Conservation (phyloP, 257 asterid species). For the Thymus mandschuricus region DNA sequence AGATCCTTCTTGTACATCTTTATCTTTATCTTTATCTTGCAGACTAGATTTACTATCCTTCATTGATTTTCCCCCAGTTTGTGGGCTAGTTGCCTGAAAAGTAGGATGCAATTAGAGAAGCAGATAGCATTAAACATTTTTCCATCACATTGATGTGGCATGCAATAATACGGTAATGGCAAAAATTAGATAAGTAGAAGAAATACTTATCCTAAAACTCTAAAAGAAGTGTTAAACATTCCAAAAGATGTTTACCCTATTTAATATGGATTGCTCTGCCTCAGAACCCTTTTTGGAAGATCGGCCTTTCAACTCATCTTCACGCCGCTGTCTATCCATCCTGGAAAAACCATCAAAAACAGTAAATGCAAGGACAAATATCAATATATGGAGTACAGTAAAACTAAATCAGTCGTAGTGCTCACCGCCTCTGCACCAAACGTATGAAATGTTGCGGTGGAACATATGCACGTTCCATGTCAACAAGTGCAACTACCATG, state of each 20-base stretch:
- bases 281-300: conserved; percentile 79
- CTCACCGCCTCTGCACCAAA: conserved; percentile 92
- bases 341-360: conserved; percentile 45
- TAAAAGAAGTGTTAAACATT: background rate
- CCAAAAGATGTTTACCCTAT: conserved; percentile 55
- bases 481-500: conserved; percentile 98
- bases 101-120: conserved; percentile 23
- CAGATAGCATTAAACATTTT: conserved; percentile 1
- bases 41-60: conserved; percentile 75
- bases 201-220: background rate
- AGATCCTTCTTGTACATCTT: conserved; percentile 79
- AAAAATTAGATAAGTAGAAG: conserved; percentile 4
- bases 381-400: background rate
- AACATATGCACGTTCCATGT: conserved; percentile 98
- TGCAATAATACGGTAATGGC: conserved; percentile 16
- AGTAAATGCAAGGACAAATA: conserved; percentile 11
- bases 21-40: conserved; percentile 56
- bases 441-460: conserved; percentile 99
- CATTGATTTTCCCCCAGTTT: conserved; percentile 82
- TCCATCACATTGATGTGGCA: background rate
- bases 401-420: conserved; percentile 26
- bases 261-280: conserved; percentile 75
- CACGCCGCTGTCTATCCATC: conserved; percentile 97
- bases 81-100: conserved; percentile 87
- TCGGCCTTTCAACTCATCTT: conserved; percentile 84